A percentile compares a stretch with the other conserved stretches of the same genome.
phyloP scores from a whole-genome alignment of 2,329 filamentous ascomycete genomes.

The Ophiocordyceps camponoti-floridani region DNA sequence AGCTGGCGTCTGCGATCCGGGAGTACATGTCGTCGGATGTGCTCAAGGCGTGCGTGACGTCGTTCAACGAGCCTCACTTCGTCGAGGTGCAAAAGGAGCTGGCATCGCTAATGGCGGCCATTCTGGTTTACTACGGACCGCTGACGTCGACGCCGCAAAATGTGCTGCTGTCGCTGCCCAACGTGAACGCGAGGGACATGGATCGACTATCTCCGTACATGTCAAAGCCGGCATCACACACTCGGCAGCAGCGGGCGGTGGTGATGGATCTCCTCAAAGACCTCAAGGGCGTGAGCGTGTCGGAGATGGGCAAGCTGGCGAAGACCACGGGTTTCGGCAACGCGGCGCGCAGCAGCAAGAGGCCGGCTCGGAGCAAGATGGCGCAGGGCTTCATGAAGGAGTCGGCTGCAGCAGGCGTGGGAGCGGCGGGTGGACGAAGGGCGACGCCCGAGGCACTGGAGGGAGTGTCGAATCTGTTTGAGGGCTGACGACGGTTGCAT shows the following conservation, averaged over 20 bases:
- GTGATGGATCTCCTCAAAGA: slow-evolving; percentile 74
- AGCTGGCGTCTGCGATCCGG: slow-evolving; percentile 50
- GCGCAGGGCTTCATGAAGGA: slow-evolving; percentile 48
- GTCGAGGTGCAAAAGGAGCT: slow-evolving; percentile 91
- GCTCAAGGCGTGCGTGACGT: slow-evolving; percentile 75
- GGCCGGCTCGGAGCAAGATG: slow-evolving; percentile 26
- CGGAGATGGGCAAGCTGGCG: slow-evolving; percentile 74
- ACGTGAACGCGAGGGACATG: slow-evolving; percentile 52
- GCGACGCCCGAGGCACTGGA: slow-evolving; percentile 33
- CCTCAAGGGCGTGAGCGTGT: slow-evolving; percentile 77
- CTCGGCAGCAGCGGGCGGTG: slow-evolving; percentile 63
- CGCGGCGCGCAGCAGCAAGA: slow-evolving; percentile 9
- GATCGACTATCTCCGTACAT: slow-evolving; percentile 44
- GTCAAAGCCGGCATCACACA: slow-evolving; percentile 36
- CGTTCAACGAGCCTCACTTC: slow-evolving; percentile 88
- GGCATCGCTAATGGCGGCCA: slow-evolving; percentile 69
- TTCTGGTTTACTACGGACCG: slow-evolving; percentile 59
- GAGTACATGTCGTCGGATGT: slow-evolving; percentile 85
- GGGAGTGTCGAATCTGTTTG: slow-evolving; percentile 35
- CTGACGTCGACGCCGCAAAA: slow-evolving; percentile 52
- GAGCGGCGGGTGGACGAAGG: slow-evolving; percentile 11
- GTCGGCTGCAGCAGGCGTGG: slow-evolving; percentile 15
- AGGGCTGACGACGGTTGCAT: slow-evolving; percentile 5
- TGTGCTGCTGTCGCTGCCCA: slow-evolving; percentile 65
- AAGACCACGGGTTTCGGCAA: slow-evolving; percentile 26